Base-by-base conservation (phyloP, 1,284 basidiomycete genomes). In the Uromyces viciae-fabae region DNA sequence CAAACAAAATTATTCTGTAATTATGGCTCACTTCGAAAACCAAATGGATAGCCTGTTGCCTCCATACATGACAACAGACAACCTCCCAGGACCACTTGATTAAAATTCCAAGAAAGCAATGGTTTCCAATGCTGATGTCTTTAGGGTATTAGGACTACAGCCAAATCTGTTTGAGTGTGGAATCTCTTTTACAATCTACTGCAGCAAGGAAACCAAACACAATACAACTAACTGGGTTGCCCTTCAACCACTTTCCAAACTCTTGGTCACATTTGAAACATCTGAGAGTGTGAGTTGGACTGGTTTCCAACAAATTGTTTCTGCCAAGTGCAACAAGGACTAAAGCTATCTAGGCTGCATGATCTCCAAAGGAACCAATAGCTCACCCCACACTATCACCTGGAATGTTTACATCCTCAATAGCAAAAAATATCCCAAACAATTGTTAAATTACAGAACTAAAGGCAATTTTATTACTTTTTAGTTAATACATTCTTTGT, bases 121-220 rank as follows among this genome's bases (percentile, higher is more conserved):
- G n/a, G n/a, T n/a, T n/a, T n/a, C n/a, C n/a, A n/a, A n/a, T n/a
- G n/a, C n/a, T n/a, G n/a, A n/a, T n/a, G n/a, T n/a, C n/a, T n/a
- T n/a, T n/a, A n/a, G n/a, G n/a, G n/a, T n/a, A n/a, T n/a, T n/a
- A n/a, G n/a, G n/a, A n/a, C n/a, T n/a, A n/a, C n/a, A n/a, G n/a
- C n/a, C n/a, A n/a, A n/a, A n/a, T n/a, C n/a, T n/a, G 19, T 69
- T 69, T 46, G 66, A 69, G 9, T 69, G 66, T n/a, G 40, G 14
- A 2, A 69, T 69, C 40, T 31, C 11, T 5, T 69, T 69, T 43
- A 69, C 60, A 1, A 14, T 69, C 2, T 69, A 46, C 22, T 46
- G 1, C 33, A 8, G 42, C 9, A 36, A 69, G n/a, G 31, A 46
- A 42, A 69, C 38, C 3, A 4, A 2, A 11, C n/a, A 28, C 3